phyloP scores from a whole-genome alignment of 257 asterid genomes.

The Lithospermum erythrorhizon region DNA sequence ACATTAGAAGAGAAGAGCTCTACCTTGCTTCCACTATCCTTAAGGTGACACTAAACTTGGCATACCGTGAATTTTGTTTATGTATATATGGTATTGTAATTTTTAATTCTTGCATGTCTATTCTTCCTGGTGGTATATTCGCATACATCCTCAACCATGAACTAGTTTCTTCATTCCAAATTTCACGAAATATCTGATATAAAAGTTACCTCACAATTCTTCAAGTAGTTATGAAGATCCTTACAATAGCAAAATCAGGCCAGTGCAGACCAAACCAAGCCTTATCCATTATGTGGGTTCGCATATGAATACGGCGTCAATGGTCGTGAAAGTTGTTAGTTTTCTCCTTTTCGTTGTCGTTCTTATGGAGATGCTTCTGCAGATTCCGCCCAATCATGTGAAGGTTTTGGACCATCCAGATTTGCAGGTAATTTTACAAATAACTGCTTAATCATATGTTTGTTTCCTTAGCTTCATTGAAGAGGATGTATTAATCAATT shows the following conservation, averaged over 20 bases:
- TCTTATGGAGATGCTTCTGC: conserved; percentile 17
- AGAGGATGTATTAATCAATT: conserved; percentile 12
- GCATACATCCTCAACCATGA: not conserved
- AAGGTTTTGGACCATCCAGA: conserved; percentile 74
- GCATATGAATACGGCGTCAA: not conserved
- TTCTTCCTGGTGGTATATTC: not conserved
- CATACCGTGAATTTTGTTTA: not conserved
- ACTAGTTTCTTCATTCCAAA: not conserved
- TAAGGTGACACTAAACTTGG: conserved; percentile 36
- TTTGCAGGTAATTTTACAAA: conserved; percentile 47
- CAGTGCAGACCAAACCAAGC: not conserved
- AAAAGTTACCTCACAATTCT: not conserved
- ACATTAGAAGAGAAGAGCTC: conserved; percentile 68
- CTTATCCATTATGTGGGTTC: too few species aligned
- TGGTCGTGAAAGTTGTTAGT: not conserved
- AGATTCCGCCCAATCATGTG: conserved; percentile 69
- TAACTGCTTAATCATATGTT: conserved; percentile 6
- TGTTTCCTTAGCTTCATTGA: conserved; percentile 2
- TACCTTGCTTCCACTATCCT: conserved; percentile 60
- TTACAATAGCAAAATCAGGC: not conserved
- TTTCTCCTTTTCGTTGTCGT: conserved; percentile 8
- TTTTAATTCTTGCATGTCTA: not conserved
- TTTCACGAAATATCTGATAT: not conserved
- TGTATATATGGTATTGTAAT: not conserved
- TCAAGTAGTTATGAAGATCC: not conserved